Base-by-base conservation (phyloP, 371 early-diverging fungal genomes). In the Apophysomyces sp. region DNA sequence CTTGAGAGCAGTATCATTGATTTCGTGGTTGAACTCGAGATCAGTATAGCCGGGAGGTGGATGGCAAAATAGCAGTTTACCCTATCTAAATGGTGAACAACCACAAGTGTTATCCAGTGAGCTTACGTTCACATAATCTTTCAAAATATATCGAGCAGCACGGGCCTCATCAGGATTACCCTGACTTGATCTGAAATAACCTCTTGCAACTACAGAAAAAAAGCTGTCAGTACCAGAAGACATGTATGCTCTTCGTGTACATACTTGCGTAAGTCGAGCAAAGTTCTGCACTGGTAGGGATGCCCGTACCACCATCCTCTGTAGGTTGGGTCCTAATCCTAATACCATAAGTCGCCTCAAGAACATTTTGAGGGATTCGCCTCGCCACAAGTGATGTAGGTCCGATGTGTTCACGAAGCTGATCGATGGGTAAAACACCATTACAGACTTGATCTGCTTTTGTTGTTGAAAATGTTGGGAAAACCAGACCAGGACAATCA, bases 401-500 rank as follows among this genome's bases (percentile, higher is more conserved):
- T 9, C 94, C 97, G 0, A 93, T 87, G 65, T 89, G 90, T 78
- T 99, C 99, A 55, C 97, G 90, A 60, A 99, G 79, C 68, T 99
- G 98, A 85, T 99, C 99, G 64, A 99, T 95, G 51, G 99, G 99
- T 62, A 99, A 80, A 34, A 99, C 94, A 72, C 99, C 99, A 69
- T 98, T 97, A 73, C 95, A 89, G 32, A 99, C 96, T 90, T 99
- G 94, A 71, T 99, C 98, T 31, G 97, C 98, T 71, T 97, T 94
- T 3, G 95, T 93, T 13, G 98, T 96, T 8, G 98, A 97, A 75
- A 98, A 99, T 3, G 95, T 92, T 26, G 99, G 99, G 86, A 99
- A 99, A 1, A 99, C 99, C 29, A 99, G 84, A 74, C 99, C 99
- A 57, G 99, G 99, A 80, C 99, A 99, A 80, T 99, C 99, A 73